phyloP scores from a whole-genome alignment of 1,139 yeast species.

The Geotrichum candidum region DNA sequence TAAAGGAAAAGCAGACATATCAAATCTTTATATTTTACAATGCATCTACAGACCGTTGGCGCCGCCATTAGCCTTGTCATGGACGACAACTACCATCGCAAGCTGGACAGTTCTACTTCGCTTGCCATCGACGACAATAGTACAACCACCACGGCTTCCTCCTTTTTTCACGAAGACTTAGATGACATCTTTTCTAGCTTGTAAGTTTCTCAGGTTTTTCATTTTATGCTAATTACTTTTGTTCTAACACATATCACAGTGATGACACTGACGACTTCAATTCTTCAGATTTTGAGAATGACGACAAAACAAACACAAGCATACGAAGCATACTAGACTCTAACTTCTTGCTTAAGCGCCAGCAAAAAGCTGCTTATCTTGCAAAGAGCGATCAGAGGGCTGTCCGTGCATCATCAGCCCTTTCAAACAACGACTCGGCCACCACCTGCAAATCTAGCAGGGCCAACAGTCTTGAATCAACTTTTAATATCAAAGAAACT shows the following conservation, averaged over 20 bases:
- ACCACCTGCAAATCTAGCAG: background rate
- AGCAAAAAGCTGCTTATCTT: background rate
- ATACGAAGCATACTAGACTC: background rate
- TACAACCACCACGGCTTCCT: background rate
- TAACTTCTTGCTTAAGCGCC: background rate
- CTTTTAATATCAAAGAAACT: background rate
- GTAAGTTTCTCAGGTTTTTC: background rate
- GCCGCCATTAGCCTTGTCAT: constrained; percentile 7
- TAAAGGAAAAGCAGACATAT: background rate
- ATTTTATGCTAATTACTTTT: background rate
- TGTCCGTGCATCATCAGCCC: background rate
- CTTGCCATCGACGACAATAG: background rate
- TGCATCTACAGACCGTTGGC: constrained; percentile 4
- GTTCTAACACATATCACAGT: background rate
- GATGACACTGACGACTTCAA: background rate
- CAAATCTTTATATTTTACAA: background rate
- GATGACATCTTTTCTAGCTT: background rate
- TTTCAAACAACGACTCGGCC: background rate
- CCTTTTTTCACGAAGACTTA: background rate
- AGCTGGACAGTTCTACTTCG: background rate
- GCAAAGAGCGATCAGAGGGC: background rate
- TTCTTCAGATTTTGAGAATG: background rate
- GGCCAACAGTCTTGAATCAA: background rate
- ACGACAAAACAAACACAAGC: background rate
- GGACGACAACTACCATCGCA: constrained; percentile 1